phyloP scores from a whole-genome alignment of 345 rosid genomes.

The Microcos paniculata region DNA sequence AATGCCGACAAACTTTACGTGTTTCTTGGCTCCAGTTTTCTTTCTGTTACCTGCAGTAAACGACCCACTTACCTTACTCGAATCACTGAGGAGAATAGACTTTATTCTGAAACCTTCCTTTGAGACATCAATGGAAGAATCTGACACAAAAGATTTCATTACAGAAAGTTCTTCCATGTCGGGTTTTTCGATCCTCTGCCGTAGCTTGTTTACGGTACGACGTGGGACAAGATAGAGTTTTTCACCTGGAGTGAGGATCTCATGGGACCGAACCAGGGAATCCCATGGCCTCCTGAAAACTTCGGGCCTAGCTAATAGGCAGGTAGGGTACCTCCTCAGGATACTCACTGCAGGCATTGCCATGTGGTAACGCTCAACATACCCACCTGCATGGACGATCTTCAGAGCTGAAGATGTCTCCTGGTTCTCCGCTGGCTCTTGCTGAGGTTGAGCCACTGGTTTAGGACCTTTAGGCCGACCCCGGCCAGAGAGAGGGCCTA shows the following conservation, averaged over 20 bases:
- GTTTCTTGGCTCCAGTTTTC: slow-evolving; percentile 17
- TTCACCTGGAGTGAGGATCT: slow-evolving; percentile 42
- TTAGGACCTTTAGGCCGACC: not conserved
- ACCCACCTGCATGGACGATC: slow-evolving; percentile 43
- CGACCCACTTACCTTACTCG: slow-evolving; percentile 3
- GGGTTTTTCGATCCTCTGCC: slow-evolving; percentile 21
- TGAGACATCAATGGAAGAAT: slow-evolving; percentile 1
- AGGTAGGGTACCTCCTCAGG: slow-evolving; percentile 44
- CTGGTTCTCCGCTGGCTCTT: not conserved
- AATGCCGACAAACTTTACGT: slow-evolving; percentile 29
- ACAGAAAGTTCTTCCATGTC: not conserved
- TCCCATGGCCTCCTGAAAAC: slow-evolving; percentile 51
- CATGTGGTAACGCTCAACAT: slow-evolving; percentile 38
- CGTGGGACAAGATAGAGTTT: slow-evolving; percentile 37
- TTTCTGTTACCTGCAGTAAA: slow-evolving; percentile 7
- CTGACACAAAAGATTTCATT: not conserved
- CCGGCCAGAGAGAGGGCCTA: not conserved
- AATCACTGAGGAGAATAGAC: not conserved
- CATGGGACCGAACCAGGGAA: slow-evolving; percentile 35
- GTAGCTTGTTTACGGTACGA: slow-evolving; percentile 42
- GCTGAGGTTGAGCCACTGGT: not conserved
- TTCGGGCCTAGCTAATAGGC: slow-evolving; percentile 40
- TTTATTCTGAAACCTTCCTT: not conserved
- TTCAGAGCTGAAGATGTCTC: slow-evolving; percentile 19
- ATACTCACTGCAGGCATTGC: slow-evolving; percentile 38